Base-by-base conservation (phyloP, 495 filamentous ascomycete species). In the Rostrohypoxylon terebratum region DNA sequence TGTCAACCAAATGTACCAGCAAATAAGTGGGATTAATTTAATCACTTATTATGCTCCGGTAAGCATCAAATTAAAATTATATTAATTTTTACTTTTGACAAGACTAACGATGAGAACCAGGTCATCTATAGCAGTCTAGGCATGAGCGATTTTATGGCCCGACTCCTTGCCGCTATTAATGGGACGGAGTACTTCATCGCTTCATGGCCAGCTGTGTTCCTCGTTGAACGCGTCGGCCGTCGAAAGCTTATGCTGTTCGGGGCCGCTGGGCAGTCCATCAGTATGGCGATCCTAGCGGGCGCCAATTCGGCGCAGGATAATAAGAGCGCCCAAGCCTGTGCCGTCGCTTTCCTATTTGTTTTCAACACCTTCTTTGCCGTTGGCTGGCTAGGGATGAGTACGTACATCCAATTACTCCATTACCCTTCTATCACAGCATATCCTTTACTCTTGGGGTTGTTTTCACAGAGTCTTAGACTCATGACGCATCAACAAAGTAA, bases 351-450 rank as follows among this genome's bases (percentile, higher is more conserved):
- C 71, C 78, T 92, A 31, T 94, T 94, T 77, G 81, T 92, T 21
- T 93, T 92, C 83, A 91, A 90, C 76, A 90, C 89, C 1, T 93
- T 93, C 82, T 94, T 93, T 72, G 90, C 90, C 4, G 81, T 92
- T 63, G 91, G 91, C 14, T 93, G 91, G 91, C 83, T 93, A 20
- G 91, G 90, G 31, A 93, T 93, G 89, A 90, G 89, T 59, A 91
- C 85, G 71, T 69, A 14, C 23, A 25, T 25, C 21, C 20, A 25
- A 4, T 6, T 59, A 13, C 16, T 13, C 34, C 9, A 38, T 38
- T 7, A 33, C 2, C 50, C 53, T 31, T 10, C 20, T 38, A 18
- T 4, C n/a, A 23, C 16, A 4, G 31, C 3, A 25, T 25, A 1
- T 55, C 34, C 34, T 10, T 5, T 47, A 53, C 20, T 8, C n/a